Conservation (phyloP, 2,329 filamentous ascomycete genomes). For the Aspergillus thermomutatus region DNA sequence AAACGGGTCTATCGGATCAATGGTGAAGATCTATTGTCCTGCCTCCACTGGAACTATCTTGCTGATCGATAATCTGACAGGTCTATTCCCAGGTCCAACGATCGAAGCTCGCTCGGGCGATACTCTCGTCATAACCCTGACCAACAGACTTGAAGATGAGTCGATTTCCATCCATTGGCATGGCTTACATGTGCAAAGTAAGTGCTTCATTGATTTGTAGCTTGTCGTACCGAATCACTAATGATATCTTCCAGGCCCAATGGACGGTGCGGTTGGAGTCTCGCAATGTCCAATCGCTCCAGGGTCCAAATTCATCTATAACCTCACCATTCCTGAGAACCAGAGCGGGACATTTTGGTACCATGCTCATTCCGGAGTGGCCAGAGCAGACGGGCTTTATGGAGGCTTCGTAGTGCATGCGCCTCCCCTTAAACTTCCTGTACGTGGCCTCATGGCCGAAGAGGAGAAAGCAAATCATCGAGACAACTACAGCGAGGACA, state of each 20-base stretch:
- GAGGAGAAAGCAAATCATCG: constrained; percentile 2
- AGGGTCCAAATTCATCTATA: constrained; percentile 48
- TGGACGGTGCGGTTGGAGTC: constrained; percentile 67
- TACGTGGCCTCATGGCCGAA: constrained; percentile 14
- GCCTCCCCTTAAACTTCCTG: constrained; percentile 24
- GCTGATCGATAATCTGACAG: constrained; percentile 15
- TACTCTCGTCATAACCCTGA: constrained; percentile 41
- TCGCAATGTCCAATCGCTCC: constrained; percentile 66
- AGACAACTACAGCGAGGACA: constrained; percentile 37
- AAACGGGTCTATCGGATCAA: constrained; percentile 52
- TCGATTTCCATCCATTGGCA: constrained; percentile 48
- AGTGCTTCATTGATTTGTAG: neutral
- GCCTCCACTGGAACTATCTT: neutral
- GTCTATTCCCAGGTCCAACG: constrained; percentile 48
- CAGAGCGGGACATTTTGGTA: constrained; percentile 50
- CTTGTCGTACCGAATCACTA: neutral
- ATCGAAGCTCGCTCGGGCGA: constrained; percentile 50
- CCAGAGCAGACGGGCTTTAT: constrained; percentile 47
- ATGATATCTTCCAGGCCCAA: constrained; percentile 35
- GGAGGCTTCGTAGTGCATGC: constrained; percentile 48
- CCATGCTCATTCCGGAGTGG: constrained; percentile 45
- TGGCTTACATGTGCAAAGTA: constrained; percentile 43
- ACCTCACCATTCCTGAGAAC: constrained; percentile 36
- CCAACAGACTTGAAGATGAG: constrained; percentile 41
- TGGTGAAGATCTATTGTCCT: constrained; percentile 25